Base-by-base conservation (phyloP, 331 rosid species). In the Arachis monticola region DNA sequence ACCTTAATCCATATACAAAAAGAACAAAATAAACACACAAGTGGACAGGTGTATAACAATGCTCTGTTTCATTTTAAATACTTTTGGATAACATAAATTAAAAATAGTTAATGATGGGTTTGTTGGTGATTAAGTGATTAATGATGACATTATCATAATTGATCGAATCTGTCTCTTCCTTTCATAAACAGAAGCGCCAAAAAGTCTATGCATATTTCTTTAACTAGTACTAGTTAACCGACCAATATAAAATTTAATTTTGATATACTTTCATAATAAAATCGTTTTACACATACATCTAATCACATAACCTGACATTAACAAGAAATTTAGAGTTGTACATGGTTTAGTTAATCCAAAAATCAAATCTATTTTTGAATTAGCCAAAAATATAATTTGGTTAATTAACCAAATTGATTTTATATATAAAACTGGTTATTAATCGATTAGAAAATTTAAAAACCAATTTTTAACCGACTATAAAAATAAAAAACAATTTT, bases 201-300 rank as follows among this genome's bases (percentile, higher is more conserved):
- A 79, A 77, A 68, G 45, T 73, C 74, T 77, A 73, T 7, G 55
- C 14, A 58, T 47, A 65, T 65, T 60, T 69, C 32, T 77, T 77
- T 45, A 10, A 30, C 42, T 10, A 68, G n/a, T 56, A 68, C 64
- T 50, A 41, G 63, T 69, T 73, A 69, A 70, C 85, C 68, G 78
- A 74, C 81, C 77, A 69, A 35, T 17, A 17, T 17, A 17, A 17
- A 17, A 17, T 17, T 17, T 17, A 17, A 17, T 17, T 17, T 17
- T 17, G 22, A 17, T 17, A 17, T 17, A 17, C 22, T 17, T 17
- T 17, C 22, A n/a, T n/a, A n/a, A n/a, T n/a, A n/a, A n/a, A 17
- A 17, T 17, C 22, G 22, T 17, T 17, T 17, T 17, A 17, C 22
- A 17, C 22, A 17, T 17, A 17, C 22, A 17, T 17, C 22, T 17